Evolutionary conservation across 768 basidiomycete species (phyloP).

Genomic region (Tylopilus cervinicoccineus): DNA sequence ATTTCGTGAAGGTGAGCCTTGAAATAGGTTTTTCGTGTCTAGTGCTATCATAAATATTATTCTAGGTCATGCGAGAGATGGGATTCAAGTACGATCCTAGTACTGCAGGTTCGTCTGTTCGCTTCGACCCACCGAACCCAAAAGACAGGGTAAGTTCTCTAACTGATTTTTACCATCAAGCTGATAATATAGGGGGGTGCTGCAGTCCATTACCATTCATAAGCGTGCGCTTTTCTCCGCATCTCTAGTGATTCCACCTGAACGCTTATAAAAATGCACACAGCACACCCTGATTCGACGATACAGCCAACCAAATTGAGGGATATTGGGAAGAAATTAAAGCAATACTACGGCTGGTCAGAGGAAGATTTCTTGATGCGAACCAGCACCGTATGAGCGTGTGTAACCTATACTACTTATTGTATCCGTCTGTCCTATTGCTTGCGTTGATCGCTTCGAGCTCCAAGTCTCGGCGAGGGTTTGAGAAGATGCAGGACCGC

Average conservation of each 20-base stretch:
- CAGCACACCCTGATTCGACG: conserved; percentile 75
- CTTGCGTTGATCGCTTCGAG: conserved; percentile 11
- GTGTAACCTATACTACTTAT: background rate
- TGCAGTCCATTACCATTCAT: conserved; percentile 70
- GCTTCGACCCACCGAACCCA: conserved; percentile 70
- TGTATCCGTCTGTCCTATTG: background rate
- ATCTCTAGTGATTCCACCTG: background rate
- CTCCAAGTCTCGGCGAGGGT: conserved; percentile 19
- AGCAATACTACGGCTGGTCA: conserved; percentile 64
- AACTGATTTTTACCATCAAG: background rate
- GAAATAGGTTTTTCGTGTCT: background rate
- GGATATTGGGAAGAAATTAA: conserved; percentile 54
- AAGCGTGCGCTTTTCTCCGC: conserved; percentile 46
- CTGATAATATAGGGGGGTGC: background rate
- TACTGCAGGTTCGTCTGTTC: conserved; percentile 78
- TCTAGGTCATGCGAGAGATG: conserved; percentile 72
- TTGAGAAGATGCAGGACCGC: conserved; percentile 15
- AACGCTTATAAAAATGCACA: background rate
- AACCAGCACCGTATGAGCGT: conserved; percentile 6
- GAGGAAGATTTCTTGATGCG: conserved; percentile 38
- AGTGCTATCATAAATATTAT: background rate
- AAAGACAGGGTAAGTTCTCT: conserved; percentile 38
- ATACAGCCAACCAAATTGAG: conserved; percentile 43
- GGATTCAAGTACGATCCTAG: conserved; percentile 71
- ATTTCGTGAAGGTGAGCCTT: conserved; percentile 60